Evolutionary conservation across 1,284 basidiomycete species (phyloP).

Genomic region (Cystobasidium slooffiae): DNA sequence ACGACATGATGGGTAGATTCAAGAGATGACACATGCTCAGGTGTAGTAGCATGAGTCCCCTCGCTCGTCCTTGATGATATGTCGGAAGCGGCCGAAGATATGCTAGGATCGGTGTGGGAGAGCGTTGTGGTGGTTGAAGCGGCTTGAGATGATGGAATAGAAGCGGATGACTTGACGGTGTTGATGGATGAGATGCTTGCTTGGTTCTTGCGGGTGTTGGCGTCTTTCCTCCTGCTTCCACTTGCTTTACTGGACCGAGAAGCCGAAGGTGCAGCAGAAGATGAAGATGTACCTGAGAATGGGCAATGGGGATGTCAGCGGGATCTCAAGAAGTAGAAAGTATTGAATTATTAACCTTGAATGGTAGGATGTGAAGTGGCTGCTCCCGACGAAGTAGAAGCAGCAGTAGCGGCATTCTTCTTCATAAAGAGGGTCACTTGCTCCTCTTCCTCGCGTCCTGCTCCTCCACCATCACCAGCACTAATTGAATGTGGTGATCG

Average conservation of each 20-base stretch:
- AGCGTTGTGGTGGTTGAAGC: neutral
- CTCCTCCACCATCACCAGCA: neutral
- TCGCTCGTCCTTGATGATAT: conserved; percentile 26
- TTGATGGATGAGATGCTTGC: conserved; percentile 1
- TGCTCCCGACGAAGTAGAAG: too few species aligned
- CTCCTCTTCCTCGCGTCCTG: too few species aligned
- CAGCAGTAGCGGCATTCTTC: too few species aligned
- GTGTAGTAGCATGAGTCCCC: conserved; percentile 10
- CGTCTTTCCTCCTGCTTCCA: neutral
- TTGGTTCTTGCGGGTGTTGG: neutral
- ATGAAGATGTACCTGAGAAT: too few species aligned
- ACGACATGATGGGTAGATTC: conserved; percentile 4
- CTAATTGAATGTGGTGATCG: neutral
- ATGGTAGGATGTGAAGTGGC: too few species aligned
- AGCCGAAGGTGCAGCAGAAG: neutral
- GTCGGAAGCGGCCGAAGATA: conserved; percentile 23
- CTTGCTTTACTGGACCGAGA: neutral
- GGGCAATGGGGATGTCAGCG: too few species aligned
- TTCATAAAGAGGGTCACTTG: too few species aligned
- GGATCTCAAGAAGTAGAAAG: too few species aligned
- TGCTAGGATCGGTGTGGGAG: conserved; percentile 7
- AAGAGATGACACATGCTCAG: conserved; percentile 1
- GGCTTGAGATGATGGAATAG: neutral
- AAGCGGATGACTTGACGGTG: conserved; percentile 1
- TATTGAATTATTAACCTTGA: too few species aligned